Conservation (phyloP, 2,329 filamentous ascomycete genomes). For the Neonectria faginata region DNA sequence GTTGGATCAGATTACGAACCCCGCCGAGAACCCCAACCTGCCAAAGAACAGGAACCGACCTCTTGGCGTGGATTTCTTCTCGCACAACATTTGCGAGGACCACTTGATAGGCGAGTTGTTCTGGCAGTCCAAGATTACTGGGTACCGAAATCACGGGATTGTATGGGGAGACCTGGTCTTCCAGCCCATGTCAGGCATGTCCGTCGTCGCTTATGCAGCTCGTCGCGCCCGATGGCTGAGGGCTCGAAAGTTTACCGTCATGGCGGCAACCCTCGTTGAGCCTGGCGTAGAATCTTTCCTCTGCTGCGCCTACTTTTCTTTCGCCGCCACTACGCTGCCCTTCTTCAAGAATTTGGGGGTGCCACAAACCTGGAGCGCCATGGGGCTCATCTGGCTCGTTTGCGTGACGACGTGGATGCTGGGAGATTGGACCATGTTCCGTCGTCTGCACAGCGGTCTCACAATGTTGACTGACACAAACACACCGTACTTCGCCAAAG, state of each 20-base stretch:
- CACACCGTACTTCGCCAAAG: constrained; percentile 79
- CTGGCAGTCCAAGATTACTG: constrained; percentile 76
- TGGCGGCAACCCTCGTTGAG: constrained; percentile 89
- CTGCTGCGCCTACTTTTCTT: constrained; percentile 84
- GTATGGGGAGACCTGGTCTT: constrained; percentile 88
- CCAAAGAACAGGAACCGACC: constrained; percentile 57
- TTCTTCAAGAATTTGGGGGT: constrained; percentile 67
- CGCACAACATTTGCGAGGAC: constrained; percentile 96
- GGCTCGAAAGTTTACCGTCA: constrained; percentile 93
- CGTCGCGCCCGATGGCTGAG: constrained; percentile 90
- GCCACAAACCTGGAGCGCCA: constrained; percentile 74
- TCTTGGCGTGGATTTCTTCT: constrained; percentile 90
- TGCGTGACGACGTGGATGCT: constrained; percentile 78
- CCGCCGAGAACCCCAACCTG: constrained; percentile 58
- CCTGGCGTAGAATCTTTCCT: constrained; percentile 91
- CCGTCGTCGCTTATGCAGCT: constrained; percentile 79
- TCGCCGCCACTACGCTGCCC: constrained; percentile 79
- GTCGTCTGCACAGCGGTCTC: constrained; percentile 77
- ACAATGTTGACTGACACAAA: constrained; percentile 78
- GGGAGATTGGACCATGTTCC: constrained; percentile 80
- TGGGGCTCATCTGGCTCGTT: constrained; percentile 73
- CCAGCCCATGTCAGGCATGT: constrained; percentile 88
- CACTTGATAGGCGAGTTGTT: constrained; percentile 93
- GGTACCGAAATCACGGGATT: constrained; percentile 83
- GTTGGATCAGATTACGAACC: constrained; percentile 77